Base-by-base conservation (phyloP, 495 filamentous ascomycete genomes). In the Daldinia concentrica region DNA sequence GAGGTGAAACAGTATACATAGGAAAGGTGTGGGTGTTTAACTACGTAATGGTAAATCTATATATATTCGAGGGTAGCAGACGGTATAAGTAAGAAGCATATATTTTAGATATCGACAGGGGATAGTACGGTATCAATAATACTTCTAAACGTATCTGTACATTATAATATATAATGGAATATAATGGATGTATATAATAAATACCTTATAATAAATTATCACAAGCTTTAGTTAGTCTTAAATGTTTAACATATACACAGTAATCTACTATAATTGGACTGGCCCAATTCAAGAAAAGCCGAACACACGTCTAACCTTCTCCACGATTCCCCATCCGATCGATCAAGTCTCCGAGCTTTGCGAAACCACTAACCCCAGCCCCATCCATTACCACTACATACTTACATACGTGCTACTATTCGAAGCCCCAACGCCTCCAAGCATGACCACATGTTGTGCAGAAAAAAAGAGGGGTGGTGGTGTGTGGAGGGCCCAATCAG, bases 371-470 rank as follows among this genome's bases (percentile, higher is more conserved):
- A 43, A 19, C 26, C 6, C 15, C 8, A 22, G 37, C 17, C n/a
- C n/a, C n/a, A n/a, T n/a, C n/a, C n/a, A n/a, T n/a, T n/a, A n/a
- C n/a, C n/a, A n/a, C n/a, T n/a, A n/a, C n/a, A n/a, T n/a, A n/a
- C n/a, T n/a, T n/a, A n/a, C n/a, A n/a, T n/a, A n/a, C n/a, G n/a
- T n/a, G n/a, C n/a, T n/a, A n/a, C 19, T 37, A 15, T 43, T 50
- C 19, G 14, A 27, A 12, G 43, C 48, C 48, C 50, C 24, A 32
- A 58, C 41, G 55, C 56, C 45, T 15, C 57, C 32, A 52, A 59
- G 58, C 41, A 58, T 51, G 66, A 59, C 55, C 71, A 69, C 71
- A 62, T 58, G 34, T 36, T 36, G 11, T 66, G 4, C 29, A 57
- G 37, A 12, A 30, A 30, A 26, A 12, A n/a, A n/a, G n/a, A n/a